Evolutionary conservation across 345 rosid genomes (phyloP), one percentile per base, ranked within the genome.

Genomic region (Linum tenue): DNA sequence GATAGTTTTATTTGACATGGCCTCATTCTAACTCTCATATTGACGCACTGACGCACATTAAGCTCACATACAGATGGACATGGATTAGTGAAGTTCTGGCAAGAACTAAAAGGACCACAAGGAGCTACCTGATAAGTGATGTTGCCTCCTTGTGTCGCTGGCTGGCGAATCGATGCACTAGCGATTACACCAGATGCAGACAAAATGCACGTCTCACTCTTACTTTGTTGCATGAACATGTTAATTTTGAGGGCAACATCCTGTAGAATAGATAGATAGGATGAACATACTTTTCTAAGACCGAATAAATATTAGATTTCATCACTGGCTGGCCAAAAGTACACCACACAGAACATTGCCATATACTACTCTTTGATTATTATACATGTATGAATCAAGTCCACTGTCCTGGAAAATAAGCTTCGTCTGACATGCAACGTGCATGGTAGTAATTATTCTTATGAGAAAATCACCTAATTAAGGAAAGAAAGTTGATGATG

Each of bases 131-230:
- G 89, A 64, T 85, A 94, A 37, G 92, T 78, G 64, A 85, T 82
- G 75, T 60, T 85, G 72, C 90, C 90, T 59, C 96, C 97, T 57
- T 96, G 82, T 59, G 85, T 77, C 55, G 87, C 90, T 42, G 86
- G 85, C 78, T 94, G 96, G 67, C 85, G 81, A 64, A 94, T 85
- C 56, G 95, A 80, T 66, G 83, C 97, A 69, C 76, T 86, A 60
- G 90, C 83, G 68, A 94, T 79, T 59, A 92, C 61, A 72, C 99
- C 96, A 63, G 90, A 85, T 56, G 96, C 99, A 73, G 99, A 94
- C 42, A 94, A 76, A 66, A 94, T 69, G 67, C 97, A 94, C 64
- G 86, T 64, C 66, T 94, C 95, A 38, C 85, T 87, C 75, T 82
- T 86, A 76, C 85, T 82, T 79, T 88, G 90, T 80, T 85, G 90